Evolutionary conservation across 2,329 filamentous ascomycete species (phyloP), one percentile per base, ranked within the genome.

Genomic region (Amesomyces nigricolor): DNA sequence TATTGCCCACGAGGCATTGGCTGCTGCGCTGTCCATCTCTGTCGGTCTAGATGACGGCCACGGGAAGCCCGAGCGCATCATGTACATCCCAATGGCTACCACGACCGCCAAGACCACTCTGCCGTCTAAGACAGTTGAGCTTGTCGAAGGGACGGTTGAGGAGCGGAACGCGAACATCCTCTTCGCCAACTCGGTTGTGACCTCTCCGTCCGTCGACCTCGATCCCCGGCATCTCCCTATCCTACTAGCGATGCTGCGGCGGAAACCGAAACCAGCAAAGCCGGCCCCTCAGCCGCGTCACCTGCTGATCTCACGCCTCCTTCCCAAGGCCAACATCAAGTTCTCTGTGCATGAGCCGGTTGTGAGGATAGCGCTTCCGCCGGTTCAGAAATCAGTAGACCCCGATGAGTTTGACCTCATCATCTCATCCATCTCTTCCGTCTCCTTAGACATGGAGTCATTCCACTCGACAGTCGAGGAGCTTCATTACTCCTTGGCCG

Each of bases 301-400:
- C 62, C 79, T 83, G 52, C 75, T 99, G 35, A 87, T 99, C 30
- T 96, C 92, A 13, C 84, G 89, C n/a, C 79, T 97, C 3, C 76
- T 99, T 8, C 94, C 94, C 1, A 97, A 97, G 73, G 88, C 92
- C 0, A 95, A 82, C 65, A 87, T 97, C 70, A 99, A 97, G 67
- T 85, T 97, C 40, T 96, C 94, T 0, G 88, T 99, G 72, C 94
- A 99, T 66, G 94, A 99, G 68, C 94, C 94, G 1, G 95, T 99
- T 14, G 70, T 97, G 60, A 85, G 95, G 63, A 91, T 99, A 61
- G 85, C 91, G 7, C 76, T 99, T 4, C 91, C 91, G 5, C 86
- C 92, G 0, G 82, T 94, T 59, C 82, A 87, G 58, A 78, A 79
- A 53, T 75, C 74, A 2, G 74, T 78, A 40, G 81, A 85, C 26